Evolutionary conservation across 805 yeast genomes (phyloP).

Genomic region (Ogataea parapolymorpha): DNA sequence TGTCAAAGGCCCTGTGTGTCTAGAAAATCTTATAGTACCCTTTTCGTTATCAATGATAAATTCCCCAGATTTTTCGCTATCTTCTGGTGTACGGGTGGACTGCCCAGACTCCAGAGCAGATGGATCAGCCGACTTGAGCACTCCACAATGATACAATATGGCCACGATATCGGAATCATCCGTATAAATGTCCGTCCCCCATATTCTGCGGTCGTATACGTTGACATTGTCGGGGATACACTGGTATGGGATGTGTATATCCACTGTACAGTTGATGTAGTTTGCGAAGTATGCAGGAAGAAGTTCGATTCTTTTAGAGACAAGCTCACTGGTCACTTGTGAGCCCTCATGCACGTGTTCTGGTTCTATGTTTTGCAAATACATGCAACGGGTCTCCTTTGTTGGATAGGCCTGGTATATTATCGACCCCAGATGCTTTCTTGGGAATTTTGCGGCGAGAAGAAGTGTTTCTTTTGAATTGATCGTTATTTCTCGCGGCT

Average conservation of each 20-base stretch:
- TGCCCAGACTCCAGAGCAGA: slow-evolving; percentile 8
- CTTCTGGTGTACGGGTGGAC: slow-evolving; percentile 1
- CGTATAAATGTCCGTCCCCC: slow-evolving; percentile 94
- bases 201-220: slow-evolving; percentile 51
- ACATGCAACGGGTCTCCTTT: slow-evolving; percentile 32
- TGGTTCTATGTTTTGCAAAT: slow-evolving; percentile 17
- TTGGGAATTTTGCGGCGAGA: slow-evolving; percentile 40
- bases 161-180: slow-evolving; percentile 88
- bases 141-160: slow-evolving; percentile 72
- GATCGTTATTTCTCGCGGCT: slow-evolving; percentile 24
- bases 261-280: slow-evolving; percentile 47
- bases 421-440: slow-evolving; percentile 50
- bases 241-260: slow-evolving; percentile 53
- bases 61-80: slow-evolving; percentile 1
- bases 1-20: slow-evolving; percentile 29
- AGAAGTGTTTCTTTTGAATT: slow-evolving; percentile 39
- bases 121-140: slow-evolving; percentile 42
- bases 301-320: slow-evolving; percentile 31
- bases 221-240: slow-evolving; percentile 39
- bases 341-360: slow-evolving; percentile 23
- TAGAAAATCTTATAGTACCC: slow-evolving; percentile 15
- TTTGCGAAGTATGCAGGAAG: slow-evolving; percentile 32
- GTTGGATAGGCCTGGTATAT: slow-evolving; percentile 59
- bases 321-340: slow-evolving; percentile 15
- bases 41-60: background rate